These are phyloP conservation scores for Lodderomyces orthopsilosis DNA, from an alignment of 1,139 yeast genomes.

Conservation along the genomic window DNA sequence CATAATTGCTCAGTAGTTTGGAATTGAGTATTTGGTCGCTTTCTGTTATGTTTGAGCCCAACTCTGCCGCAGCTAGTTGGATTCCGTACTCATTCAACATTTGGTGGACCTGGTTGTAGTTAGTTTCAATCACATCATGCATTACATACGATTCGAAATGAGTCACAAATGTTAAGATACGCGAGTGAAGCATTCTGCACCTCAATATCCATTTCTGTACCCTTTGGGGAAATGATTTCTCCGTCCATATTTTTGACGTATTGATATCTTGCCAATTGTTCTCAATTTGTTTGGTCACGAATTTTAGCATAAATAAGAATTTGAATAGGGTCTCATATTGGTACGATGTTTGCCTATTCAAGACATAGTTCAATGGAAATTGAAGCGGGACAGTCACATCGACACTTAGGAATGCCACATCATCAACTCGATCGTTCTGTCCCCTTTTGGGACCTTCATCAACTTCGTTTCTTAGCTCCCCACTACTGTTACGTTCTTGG, in stretches of 20 bases:
- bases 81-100: not conserved
- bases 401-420: constrained; percentile 36
- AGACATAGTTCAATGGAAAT: constrained; percentile 78
- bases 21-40: constrained; percentile 6
- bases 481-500: not conserved
- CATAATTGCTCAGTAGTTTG: constrained; percentile 5
- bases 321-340: constrained; percentile 83
- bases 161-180: constrained; percentile 60
- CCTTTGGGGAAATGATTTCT: constrained; percentile 36
- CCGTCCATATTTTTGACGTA: constrained; percentile 67
- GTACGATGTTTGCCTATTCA: constrained; percentile 66
- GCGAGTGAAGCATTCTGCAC: constrained; percentile 55
- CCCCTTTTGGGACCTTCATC: not conserved
- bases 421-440: constrained; percentile 4
- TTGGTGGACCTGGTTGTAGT: constrained; percentile 31
- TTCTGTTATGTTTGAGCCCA: not conserved
- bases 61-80: not conserved
- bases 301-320: constrained; percentile 61
- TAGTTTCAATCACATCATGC: constrained; percentile 58
- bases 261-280: constrained; percentile 74
- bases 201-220: constrained; percentile 57
- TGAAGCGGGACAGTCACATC: constrained; percentile 72
- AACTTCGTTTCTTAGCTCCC: not conserved
- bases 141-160: constrained; percentile 57
- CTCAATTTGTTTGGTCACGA: constrained; percentile 58